Conservation (phyloP, 2,329 filamentous ascomycete genomes). For the Sporothrix pseudoabietina region DNA sequence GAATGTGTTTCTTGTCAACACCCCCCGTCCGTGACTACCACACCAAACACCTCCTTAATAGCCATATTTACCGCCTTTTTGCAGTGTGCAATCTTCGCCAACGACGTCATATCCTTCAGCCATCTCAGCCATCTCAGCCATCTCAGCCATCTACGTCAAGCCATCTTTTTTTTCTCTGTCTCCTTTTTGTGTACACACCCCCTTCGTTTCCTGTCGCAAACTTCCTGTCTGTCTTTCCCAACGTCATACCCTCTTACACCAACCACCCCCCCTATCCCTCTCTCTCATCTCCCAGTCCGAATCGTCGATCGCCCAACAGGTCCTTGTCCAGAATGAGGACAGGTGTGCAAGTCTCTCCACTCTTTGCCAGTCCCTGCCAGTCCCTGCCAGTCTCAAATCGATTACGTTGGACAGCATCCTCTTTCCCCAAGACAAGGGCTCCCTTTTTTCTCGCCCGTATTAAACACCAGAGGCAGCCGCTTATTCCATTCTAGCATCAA, state of each 20-base stretch:
- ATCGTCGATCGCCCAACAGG: not conserved
- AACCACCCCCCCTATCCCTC: not conserved
- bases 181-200: not conserved
- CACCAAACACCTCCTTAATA: not conserved
- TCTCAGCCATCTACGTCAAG: not conserved
- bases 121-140: conserved; percentile 2
- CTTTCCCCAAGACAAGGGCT: not conserved
- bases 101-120: conserved; percentile 11
- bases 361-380: not conserved
- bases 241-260: not conserved
- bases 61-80: not conserved
- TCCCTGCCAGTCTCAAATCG: not conserved
- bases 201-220: not conserved
- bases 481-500: not conserved
- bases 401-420: conserved; percentile 9
- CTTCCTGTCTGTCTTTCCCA: not conserved
- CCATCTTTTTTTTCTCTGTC: not conserved
- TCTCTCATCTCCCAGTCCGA: not conserved
- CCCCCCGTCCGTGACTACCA: not conserved
- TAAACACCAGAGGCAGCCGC: conserved; percentile 17
- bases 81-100: not conserved
- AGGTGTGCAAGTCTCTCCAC: not conserved
- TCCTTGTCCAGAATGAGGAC: not conserved
- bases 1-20: not conserved
- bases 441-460: not conserved